Evolutionary conservation across 495 filamentous ascomycete genomes (phyloP), one percentile per base, ranked within the genome.

Genomic region (Neurospora sp.): DNA sequence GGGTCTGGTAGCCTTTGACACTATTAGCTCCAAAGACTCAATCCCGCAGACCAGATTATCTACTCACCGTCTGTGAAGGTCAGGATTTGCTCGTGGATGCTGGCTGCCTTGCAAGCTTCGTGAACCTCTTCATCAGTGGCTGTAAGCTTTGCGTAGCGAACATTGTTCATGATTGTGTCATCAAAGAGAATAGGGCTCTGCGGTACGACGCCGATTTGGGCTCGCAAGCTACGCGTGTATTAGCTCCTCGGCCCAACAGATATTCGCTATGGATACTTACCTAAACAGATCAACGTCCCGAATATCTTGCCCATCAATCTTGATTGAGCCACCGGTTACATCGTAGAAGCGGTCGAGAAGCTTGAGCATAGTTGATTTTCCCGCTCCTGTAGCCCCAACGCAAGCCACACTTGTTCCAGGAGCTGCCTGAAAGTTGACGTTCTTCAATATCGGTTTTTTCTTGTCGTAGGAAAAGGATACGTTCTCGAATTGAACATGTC

Each of bases 121-220:
- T 88, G 91, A 3, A 98, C 91, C 61, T 97, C 89, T 76, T 93
- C 93, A 73, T 97, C 91, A 2, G 92, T 91, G 27, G 91, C 94
- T 44, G 85, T 77, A 42, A 91, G 93, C 76, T 94, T 94, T 53
- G 96, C 95, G 78, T 98, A 98, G 79, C 89, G 91, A 73, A 98
- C 82, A 76, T 98, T 98, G 83, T 98, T 86, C 94, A 97, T 96
- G 73, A 98, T 81, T 0, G 91, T 91, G 80, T 97, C 95, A 78
- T 98, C 97, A 86, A 98, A 98, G 40, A 98, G 85, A 3, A 96
- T 88, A 2, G 93, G 97, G 77, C 97, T 94, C 80, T 98, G 95
- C 6, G 96, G 95, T 41, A 98, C 96, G 70, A 98, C 86, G 4
- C 91, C 91, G 68, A 94, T 88, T 53, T 85, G 85, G 10, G 88